Base-by-base conservation (phyloP, 352 stramenopile species). In the Pythium guiyangense region DNA sequence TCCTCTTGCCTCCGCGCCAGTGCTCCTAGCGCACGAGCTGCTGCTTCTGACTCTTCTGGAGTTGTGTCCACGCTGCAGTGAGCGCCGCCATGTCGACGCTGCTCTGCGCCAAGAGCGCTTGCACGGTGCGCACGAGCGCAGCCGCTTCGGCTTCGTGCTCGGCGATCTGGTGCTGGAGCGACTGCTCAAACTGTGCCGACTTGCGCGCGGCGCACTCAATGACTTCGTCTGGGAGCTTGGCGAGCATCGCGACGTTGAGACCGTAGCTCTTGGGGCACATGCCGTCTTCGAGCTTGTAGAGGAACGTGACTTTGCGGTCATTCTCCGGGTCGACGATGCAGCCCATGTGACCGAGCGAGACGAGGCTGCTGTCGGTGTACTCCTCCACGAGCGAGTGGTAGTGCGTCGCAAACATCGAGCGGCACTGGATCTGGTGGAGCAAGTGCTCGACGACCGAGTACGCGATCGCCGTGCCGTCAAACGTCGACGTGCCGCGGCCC, bases 221-320 rank as follows among this genome's bases (percentile, higher is more conserved):
- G 40, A 99, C 96, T 66, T 97, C 80, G 43, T 98, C 76, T 0
- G 97, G 97, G 4, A 99, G 84, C 52, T 95, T 93, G 11, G 98
- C 97, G 18, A 99, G 80, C 69, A 97, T 92, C 10, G 98, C 98
- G 10, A 99, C 97, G 70, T 99, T 99, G 62, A 99, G 93, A 55
- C 98, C 98, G 73, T 99, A 99, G 57, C 87, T 98, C 72, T 99
- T 99, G n/a, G 97, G 97, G 62, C 94, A 99, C 54, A 97, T 88
- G 4, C 98, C 98, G 9, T 89, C 74, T 17, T 92, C 88, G 12
- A 99, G 75, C 66, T 98, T 99, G 84, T 99, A 99, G 39, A 99
- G 69, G 73, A 99, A 99, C 1, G 96, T 99, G 27, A 99, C 97
- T 60, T 97, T 97, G 48, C 90, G 78, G 26, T 92, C 84, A 57